phyloP scores from a whole-genome alignment of 2,329 filamentous ascomycete species.

The Colletotrichum scovillei region DNA sequence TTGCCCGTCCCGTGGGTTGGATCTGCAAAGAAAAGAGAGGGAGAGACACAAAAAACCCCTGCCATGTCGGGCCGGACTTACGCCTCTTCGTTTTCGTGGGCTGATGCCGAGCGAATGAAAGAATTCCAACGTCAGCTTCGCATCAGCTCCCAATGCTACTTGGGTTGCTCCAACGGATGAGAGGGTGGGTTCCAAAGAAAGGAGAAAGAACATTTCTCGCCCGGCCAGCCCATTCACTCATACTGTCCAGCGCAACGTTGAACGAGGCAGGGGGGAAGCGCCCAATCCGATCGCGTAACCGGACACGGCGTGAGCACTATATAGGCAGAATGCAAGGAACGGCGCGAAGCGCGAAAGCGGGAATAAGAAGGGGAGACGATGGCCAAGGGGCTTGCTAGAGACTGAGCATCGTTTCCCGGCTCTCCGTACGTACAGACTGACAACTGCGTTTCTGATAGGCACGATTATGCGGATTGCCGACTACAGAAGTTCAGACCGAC shows the following conservation, averaged over 20 bases:
- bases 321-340: conserved; percentile 25
- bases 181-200: neutral
- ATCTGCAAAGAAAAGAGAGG: neutral
- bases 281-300: conserved; percentile 14
- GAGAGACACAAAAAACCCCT: neutral
- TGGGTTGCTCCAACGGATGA: neutral
- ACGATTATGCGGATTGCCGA: conserved; percentile 32
- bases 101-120: neutral
- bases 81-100: conserved; percentile 17
- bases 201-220: neutral
- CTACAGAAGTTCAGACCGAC: conserved; percentile 1
- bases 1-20: neutral
- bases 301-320: conserved; percentile 6
- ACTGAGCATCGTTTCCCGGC: neutral
- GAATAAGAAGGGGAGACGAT: neutral
- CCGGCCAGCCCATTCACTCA: neutral
- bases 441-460: conserved; percentile 24
- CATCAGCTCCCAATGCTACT: neutral
- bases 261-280: neutral
- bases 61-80: neutral
- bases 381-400: neutral
- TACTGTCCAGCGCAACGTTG: neutral
- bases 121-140: conserved; percentile 4
- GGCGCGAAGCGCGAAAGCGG: neutral
- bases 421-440: neutral